Conservation (phyloP, 2,329 filamentous ascomycete species). For the Camptophora hylomeconis region DNA sequence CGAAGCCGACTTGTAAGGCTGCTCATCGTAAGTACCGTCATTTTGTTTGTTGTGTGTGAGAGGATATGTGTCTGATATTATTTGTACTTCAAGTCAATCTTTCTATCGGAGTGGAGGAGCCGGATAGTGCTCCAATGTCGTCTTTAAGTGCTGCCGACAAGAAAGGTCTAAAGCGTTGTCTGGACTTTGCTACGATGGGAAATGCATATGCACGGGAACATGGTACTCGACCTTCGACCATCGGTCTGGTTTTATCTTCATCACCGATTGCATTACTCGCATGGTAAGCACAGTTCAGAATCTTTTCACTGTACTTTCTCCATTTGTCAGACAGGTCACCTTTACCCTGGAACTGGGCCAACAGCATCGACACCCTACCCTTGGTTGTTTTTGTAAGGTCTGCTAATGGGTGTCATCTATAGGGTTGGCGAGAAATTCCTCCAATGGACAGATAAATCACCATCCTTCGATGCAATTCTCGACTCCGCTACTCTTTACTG, state of each 20-base stretch:
- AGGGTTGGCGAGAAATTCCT: conserved; percentile 29
- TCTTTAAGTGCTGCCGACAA: conserved; percentile 41
- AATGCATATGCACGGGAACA: conserved; percentile 29
- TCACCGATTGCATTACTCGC: conserved; percentile 44
- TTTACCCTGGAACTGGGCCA: too few relatives aligned
- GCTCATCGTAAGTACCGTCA: background rate
- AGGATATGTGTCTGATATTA: too few relatives aligned
- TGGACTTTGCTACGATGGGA: conserved; percentile 37
- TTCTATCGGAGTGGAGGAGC: conserved; percentile 42
- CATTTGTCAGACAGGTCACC: too few relatives aligned
- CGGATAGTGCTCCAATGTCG: conserved; percentile 38
- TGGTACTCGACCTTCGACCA: conserved; percentile 55
- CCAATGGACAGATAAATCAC: conserved; percentile 24
- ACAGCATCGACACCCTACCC: too few relatives aligned
- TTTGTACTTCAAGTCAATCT: too few relatives aligned
- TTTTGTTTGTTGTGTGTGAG: too few relatives aligned
- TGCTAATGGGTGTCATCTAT: background rate
- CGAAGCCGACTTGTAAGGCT: conserved; percentile 31
- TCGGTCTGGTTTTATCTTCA: conserved; percentile 44
- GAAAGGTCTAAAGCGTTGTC: conserved; percentile 36
- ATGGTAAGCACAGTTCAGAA: too few relatives aligned
- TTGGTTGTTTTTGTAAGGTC: too few relatives aligned
- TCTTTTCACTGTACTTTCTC: too few relatives aligned
- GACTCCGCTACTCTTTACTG: conserved; percentile 25
- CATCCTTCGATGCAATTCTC: conserved; percentile 22